Evolutionary conservation across 2,329 filamentous ascomycete species (phyloP), one percentile per base, ranked within the genome.

Genomic region (Paraphaeosphaeria sporulosa): DNA sequence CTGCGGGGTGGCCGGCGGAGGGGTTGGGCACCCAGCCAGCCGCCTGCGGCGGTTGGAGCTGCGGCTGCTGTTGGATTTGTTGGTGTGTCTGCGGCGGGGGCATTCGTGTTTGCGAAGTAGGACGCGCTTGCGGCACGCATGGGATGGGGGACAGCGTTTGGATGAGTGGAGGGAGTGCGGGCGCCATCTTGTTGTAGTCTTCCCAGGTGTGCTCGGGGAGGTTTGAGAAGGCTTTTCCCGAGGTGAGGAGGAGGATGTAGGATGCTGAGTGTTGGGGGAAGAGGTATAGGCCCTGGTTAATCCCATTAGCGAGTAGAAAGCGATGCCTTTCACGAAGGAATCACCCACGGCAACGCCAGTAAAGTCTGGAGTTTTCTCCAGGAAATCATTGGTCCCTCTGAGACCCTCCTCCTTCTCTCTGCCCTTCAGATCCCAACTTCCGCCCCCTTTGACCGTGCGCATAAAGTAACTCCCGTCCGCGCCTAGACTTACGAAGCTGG

Each of bases 401-500:
- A 75, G 59, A 3, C 72, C 72, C 32, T 73, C 70, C 21, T 62
- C 53, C 54, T 69, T 60, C 42, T 63, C 55, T 55, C 67, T 59
- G 21, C 66, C 57, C 50, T 69, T 73, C 23, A 75, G 56, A 52
- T 75, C 72, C 71, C 73, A 75, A 36, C 68, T 69, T 4, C 73
- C 73, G 21, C 73, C 73, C 3, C 73, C 73, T n/a, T 50, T 60
- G 2, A 73, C 68, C 8, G 73, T 74, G 13, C 71, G 57, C 73
- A 75, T 74, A 50, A 72, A 75, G 48, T 74, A 75, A 13, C 66
- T 67, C 5, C 68, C 72, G 44, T 73, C 71, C 0, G 68, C 71
- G 0, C 73, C 73, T 10, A 75, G 32, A 30, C 65, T 71, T 4
- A 75, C 72, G 42, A 75, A 75, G 46, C 63, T 62, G 0, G 73